Conservation (phyloP, 2,329 filamentous ascomycete genomes). For the Aspergillus glaucus region DNA sequence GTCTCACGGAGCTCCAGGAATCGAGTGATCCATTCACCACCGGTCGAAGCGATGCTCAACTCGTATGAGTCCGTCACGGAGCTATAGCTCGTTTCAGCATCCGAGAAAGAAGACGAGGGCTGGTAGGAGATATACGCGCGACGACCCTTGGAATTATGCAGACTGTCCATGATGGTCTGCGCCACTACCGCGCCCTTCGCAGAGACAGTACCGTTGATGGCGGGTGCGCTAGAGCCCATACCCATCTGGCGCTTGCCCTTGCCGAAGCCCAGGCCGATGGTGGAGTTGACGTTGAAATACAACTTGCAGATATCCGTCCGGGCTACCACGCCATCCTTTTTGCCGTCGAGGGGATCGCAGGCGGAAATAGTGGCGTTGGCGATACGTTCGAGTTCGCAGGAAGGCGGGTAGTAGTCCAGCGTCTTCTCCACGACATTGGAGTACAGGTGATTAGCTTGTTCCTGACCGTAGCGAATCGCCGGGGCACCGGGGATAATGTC, state of each 20-base stretch:
- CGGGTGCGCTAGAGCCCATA: not conserved
- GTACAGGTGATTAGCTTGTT: constrained; percentile 37
- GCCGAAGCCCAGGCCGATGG: constrained; percentile 24
- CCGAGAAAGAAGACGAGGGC: constrained; percentile 22
- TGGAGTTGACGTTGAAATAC: constrained; percentile 38
- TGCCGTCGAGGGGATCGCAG: constrained; percentile 52
- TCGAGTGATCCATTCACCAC: constrained; percentile 25
- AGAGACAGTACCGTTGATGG: constrained; percentile 15
- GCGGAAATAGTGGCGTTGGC: constrained; percentile 49
- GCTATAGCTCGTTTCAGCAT: constrained; percentile 32
- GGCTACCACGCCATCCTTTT: constrained; percentile 49
- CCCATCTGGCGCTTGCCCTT: constrained; percentile 3
- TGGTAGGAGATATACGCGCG: constrained; percentile 37
- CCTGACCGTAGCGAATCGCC: constrained; percentile 36
- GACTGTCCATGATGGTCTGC: constrained; percentile 24
- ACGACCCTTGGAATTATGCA: constrained; percentile 29
- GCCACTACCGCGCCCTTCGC: constrained; percentile 15
- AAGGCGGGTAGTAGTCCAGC: constrained; percentile 34
- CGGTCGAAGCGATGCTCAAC: constrained; percentile 25
- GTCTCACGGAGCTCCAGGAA: constrained; percentile 4
- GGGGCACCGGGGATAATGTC: constrained; percentile 40
- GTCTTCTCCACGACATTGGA: constrained; percentile 32
- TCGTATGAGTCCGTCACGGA: constrained; percentile 24
- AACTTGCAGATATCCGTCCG: constrained; percentile 45
- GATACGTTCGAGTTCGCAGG: constrained; percentile 13